These are phyloP conservation scores for Penicillium sp. DNA, from an alignment of 2,329 filamentous ascomycete species.

Conservation along the genomic window DNA sequence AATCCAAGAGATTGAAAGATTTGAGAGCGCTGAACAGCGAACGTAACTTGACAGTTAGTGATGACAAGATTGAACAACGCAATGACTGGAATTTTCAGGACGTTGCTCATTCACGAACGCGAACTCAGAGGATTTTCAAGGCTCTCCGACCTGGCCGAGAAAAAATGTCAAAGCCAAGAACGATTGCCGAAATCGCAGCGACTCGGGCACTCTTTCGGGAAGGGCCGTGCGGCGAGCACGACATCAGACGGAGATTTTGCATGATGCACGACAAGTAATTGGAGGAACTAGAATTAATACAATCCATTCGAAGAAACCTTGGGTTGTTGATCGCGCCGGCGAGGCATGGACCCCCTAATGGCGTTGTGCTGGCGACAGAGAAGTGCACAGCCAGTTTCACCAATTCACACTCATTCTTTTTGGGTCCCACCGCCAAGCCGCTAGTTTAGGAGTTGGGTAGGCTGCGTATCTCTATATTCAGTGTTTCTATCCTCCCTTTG, in stretches of 20 bases:
- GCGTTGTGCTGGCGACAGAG: too few species aligned
- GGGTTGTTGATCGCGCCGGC: background rate
- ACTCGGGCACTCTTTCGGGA: conserved; percentile 25
- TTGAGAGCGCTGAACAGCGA: background rate
- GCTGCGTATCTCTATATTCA: too few species aligned
- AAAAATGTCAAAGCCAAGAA: background rate
- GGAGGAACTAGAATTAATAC: background rate
- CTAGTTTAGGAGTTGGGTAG: too few species aligned
- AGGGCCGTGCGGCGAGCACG: conserved; percentile 20
- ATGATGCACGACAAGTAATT: conserved; percentile 4
- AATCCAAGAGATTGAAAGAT: background rate
- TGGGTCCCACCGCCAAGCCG: too few species aligned
- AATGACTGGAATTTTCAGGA: background rate
- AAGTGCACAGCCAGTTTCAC: too few species aligned
- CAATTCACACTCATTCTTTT: too few species aligned
- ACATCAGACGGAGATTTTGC: conserved; percentile 16
- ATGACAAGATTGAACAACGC: background rate
- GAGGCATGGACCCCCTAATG: background rate
- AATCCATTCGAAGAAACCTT: background rate
- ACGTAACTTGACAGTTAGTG: background rate
- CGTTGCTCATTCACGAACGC: background rate
- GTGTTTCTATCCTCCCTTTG: too few species aligned
- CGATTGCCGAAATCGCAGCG: background rate
- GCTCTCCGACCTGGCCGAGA: too few species aligned
- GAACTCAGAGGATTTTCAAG: background rate